phyloP scores from a whole-genome alignment of 371 early-diverging fungal genomes.

The Apophysomyces trapeziformis region DNA sequence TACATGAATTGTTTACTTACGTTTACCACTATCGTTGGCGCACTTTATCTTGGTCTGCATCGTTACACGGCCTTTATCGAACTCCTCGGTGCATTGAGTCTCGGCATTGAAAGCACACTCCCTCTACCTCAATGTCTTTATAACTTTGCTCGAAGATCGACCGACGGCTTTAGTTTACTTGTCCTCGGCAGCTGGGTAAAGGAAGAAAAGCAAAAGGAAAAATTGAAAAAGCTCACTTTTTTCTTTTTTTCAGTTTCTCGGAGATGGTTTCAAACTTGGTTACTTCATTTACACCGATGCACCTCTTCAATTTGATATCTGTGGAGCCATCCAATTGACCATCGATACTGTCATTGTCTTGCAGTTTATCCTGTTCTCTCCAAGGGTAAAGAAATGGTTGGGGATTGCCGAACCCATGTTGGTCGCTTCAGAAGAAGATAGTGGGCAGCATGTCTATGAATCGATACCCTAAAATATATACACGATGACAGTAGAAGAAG shows the following conservation, averaged over 20 bases:
- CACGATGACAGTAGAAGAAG: too few relatives aligned
- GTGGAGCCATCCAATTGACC: constrained; percentile 64
- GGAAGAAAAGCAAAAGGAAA: constrained; percentile 24
- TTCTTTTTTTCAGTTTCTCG: constrained; percentile 28
- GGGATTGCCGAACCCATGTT: constrained; percentile 2
- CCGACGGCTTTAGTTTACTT: constrained; percentile 57
- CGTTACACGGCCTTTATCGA: constrained; percentile 35
- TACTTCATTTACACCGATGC: constrained; percentile 60
- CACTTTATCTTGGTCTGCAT: constrained; percentile 37
- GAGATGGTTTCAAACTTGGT: constrained; percentile 69
- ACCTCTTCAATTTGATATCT: constrained; percentile 68
- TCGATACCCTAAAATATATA: not conserved
- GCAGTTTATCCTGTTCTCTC: constrained; percentile 57
- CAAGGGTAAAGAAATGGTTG: constrained; percentile 20
- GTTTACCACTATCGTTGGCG: constrained; percentile 39
- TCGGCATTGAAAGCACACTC: constrained; percentile 64
- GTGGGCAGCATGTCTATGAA: not conserved
- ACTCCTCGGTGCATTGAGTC: constrained; percentile 41
- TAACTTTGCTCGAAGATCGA: constrained; percentile 55
- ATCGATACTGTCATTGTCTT: constrained; percentile 62
- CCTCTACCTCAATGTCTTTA: constrained; percentile 67
- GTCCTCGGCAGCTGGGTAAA: constrained; percentile 48
- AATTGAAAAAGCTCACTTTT: too few relatives aligned
- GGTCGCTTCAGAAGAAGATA: not conserved
- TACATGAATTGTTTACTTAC: constrained; percentile 53